Evolutionary conservation across 306 rosid species (phyloP).

Genomic region (Acacia confusa): DNA sequence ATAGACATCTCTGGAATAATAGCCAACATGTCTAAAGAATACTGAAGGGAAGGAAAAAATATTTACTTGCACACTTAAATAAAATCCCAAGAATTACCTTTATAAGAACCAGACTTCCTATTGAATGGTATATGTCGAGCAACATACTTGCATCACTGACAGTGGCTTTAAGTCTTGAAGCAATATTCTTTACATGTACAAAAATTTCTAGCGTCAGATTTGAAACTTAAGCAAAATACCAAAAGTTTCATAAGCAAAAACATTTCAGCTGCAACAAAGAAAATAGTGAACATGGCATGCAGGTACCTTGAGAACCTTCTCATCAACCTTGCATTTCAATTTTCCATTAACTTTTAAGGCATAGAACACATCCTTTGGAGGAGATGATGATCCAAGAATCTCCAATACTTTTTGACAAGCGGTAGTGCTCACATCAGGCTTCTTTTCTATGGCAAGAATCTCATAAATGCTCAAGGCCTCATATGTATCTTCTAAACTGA

Average conservation of each 20-base stretch:
- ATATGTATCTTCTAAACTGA: constrained; percentile 82
- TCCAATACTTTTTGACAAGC: constrained; percentile 68
- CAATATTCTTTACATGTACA: constrained; percentile 54
- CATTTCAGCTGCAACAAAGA: constrained; percentile 19
- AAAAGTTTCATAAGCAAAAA: constrained; percentile 15
- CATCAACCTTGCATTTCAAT: constrained; percentile 64
- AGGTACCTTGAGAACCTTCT: constrained; percentile 60
- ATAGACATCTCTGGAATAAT: constrained; percentile 4
- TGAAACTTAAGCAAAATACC: not conserved
- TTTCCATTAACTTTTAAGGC: constrained; percentile 70
- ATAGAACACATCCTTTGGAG: constrained; percentile 65
- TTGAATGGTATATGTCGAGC: constrained; percentile 73
- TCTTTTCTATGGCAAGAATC: constrained; percentile 65
- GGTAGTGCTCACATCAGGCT: constrained; percentile 46
- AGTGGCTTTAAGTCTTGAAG: constrained; percentile 56
- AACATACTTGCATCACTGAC: constrained; percentile 65
- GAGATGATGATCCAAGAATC: constrained; percentile 55
- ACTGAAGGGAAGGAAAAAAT: not conserved
- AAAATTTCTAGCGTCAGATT: constrained; percentile 28
- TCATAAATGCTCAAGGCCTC: constrained; percentile 77
- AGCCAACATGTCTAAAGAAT: constrained; percentile 7
- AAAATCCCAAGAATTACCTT: constrained; percentile 52
- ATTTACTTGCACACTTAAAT: not conserved
- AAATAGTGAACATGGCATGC: constrained; percentile 9
- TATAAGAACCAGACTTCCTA: constrained; percentile 73